Base-by-base conservation (phyloP, 164 flowering plant genomes). In the Tetracentron sinense region DNA sequence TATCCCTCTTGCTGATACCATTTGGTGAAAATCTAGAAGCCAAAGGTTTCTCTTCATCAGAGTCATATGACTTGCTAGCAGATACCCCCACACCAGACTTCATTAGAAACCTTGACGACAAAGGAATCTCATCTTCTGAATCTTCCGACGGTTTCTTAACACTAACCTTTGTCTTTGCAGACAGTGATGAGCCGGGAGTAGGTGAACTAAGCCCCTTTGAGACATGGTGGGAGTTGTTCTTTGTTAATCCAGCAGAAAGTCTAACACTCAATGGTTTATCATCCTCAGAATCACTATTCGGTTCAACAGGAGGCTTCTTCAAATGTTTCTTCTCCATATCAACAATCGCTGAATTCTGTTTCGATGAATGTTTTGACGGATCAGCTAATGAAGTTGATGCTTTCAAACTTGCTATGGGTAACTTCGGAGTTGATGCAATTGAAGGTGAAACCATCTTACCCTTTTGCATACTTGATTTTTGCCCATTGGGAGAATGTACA, bases 121-220 rank as follows among this genome's bases (percentile, higher is more conserved):
- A 65, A 33, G 96, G 90, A 28, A 61, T 74, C 50, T 86, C 93
- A 81, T 88, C 98, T 65, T 86, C 93, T 7, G 92, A 84, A 75
- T 83, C 90, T 61, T 82, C 88, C 46, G 60, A 29, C 49, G 71
- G 35, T 61, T 66, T 66, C 62, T 66, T 73, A 19, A 61, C 8
- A 42, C 20, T 42, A n/a, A 63, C 31, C 51, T 20, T 47, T 47
- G 21, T 20, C 7, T 47, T 47, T 17, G 15, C 51, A 17, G 22
- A 47, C 21, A 3, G 51, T 47, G 51, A 47, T 47, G 51, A 47
- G 3, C 19, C 17, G 17, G 3, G 51, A 47, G 1, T 20, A 47
- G 51, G 21, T 47, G 51, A 15, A 47, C 21, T 12, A 17, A 47
- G 21, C 19, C 21, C 10, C 21, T 15, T 47, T 2, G 51, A 47